phyloP scores from a whole-genome alignment of 2,329 filamentous ascomycete species.

The Thielaviopsis populi region DNA sequence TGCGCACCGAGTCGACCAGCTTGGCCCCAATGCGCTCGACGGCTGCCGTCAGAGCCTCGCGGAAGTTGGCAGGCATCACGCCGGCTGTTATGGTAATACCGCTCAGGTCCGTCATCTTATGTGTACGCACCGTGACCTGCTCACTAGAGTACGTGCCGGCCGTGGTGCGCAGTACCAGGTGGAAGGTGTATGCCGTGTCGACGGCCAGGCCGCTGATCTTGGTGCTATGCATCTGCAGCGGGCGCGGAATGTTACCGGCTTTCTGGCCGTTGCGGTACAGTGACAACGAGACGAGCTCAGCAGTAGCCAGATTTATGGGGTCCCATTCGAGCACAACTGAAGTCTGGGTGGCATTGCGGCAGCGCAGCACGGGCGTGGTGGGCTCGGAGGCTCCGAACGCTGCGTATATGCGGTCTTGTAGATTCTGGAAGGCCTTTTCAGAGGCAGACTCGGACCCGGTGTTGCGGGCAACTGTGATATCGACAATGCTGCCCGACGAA shows the following conservation, averaged over 20 bases:
- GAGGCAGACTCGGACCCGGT: constrained; percentile 59
- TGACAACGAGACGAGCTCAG: constrained; percentile 75
- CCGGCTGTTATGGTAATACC: constrained; percentile 92
- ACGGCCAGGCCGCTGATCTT: constrained; percentile 96
- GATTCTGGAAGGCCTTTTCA: constrained; percentile 58
- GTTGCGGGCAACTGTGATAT: constrained; percentile 90
- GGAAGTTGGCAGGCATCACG: constrained; percentile 57
- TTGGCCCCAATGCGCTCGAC: constrained; percentile 85
- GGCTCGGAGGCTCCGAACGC: constrained; percentile 76
- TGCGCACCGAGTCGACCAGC: constrained; percentile 75
- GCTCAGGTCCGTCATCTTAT: constrained; percentile 96
- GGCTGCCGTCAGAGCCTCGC: constrained; percentile 58
- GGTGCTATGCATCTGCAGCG: constrained; percentile 76
- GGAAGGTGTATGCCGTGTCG: constrained; percentile 90
- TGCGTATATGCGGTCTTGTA: constrained; percentile 79
- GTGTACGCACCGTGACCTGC: constrained; percentile 71
- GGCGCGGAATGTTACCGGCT: constrained; percentile 83
- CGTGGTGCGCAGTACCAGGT: constrained; percentile 77
- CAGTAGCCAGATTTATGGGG: constrained; percentile 79
- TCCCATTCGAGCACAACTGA: constrained; percentile 98
- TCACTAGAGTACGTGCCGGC: constrained; percentile 79
- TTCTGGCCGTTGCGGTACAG: constrained; percentile 95
- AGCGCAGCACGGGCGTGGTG: constrained; percentile 62
- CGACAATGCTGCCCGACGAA: constrained; percentile 89
- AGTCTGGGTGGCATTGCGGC: constrained; percentile 96